Evolutionary conservation across 2,329 filamentous ascomycete species (phyloP), one percentile per base, ranked within the genome.

Genomic region (Diplodia sapinea): DNA sequence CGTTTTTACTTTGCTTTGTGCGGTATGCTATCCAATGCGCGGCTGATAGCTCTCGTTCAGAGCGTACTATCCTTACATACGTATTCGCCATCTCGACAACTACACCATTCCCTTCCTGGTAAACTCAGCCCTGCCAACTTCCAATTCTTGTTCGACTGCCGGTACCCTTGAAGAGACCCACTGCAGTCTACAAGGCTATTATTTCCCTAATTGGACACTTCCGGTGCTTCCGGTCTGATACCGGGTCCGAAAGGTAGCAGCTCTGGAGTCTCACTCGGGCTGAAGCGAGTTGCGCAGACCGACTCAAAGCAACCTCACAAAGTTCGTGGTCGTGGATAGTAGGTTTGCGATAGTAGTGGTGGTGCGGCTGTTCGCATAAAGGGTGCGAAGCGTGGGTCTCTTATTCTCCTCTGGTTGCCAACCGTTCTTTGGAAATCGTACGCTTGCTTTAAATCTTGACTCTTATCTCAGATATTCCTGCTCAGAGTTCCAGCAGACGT

Each of bases 401-500:
- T 3, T 9, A 47, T 20, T 47, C 7, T 47, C 8, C 43, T 11
- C 43, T 5, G 13, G n/a, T 12, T 38, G 8, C 36, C 36, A 38
- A 12, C 3, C 31, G 31, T 9, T 33, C 7, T 33, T 33, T 33
- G 31, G 8, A 33, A 33, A 33, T 7, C 31, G 15, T 0, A 17
- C 40, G 15, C 17, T 43, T 17, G 17, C 40, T 8, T 43, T 43
- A 1, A 17, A n/a, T n/a, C 17, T 17, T 43, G 31, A 33, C 31
- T 33, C 31, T 33, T 33, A 33, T 43, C 40, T 8, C 40, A 43
- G 17, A 15, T 15, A n/a, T n/a, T 29, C 12, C 20, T 6, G 40
- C 15, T 47, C 36, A 63, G 11, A 51, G 15, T 29, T 51, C 59
- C n/a, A 63, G 31, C 11, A 63, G 47, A 8, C 31, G 43, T 38